phyloP scores from a whole-genome alignment of 176 grass and related monocot species.

The Ampelocalamus luodianensis region DNA sequence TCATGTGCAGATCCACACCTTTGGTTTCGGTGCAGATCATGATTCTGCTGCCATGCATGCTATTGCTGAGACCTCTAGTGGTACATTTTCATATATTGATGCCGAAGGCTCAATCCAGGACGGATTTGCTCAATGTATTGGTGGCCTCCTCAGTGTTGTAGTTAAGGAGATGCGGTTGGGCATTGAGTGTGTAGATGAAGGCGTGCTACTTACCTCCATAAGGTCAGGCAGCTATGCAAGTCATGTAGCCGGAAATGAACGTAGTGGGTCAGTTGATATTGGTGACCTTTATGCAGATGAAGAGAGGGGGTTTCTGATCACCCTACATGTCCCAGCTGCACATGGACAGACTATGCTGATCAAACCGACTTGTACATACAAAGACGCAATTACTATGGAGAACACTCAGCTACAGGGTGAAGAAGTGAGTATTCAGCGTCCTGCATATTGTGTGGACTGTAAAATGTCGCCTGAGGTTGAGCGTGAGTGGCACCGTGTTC shows the following conservation, averaged over 20 bases:
- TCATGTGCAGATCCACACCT: conserved; percentile 73
- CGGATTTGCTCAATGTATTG: conserved; percentile 92
- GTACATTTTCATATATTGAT: conserved; percentile 93
- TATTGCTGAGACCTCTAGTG: conserved; percentile 63
- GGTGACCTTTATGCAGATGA: conserved; percentile 93
- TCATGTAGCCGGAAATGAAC: conserved; percentile 48
- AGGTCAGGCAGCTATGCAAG: conserved; percentile 77
- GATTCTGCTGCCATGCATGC: conserved; percentile 80
- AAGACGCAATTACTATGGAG: conserved; percentile 55
- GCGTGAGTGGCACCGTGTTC: conserved; percentile 75
- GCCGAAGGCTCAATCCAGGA: conserved; percentile 73
- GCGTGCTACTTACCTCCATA: conserved; percentile 61
- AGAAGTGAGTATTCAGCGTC: conserved; percentile 58
- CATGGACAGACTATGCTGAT: conserved; percentile 56
- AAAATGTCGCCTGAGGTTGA: conserved; percentile 70
- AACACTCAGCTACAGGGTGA: conserved; percentile 49
- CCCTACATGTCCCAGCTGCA: conserved; percentile 46
- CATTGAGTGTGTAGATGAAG: conserved; percentile 61
- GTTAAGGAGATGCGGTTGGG: conserved; percentile 61
- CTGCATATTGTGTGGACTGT: conserved; percentile 33
- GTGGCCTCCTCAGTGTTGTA: conserved; percentile 85
- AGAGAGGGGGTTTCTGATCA: conserved; percentile 81
- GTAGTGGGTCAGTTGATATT: conserved; percentile 64
- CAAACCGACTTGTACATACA: conserved; percentile 59
- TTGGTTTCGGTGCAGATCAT: conserved; percentile 88